Evolutionary conservation across 164 flowering plant species (phyloP).

Genomic region (Dillenia suffruticosa): DNA sequence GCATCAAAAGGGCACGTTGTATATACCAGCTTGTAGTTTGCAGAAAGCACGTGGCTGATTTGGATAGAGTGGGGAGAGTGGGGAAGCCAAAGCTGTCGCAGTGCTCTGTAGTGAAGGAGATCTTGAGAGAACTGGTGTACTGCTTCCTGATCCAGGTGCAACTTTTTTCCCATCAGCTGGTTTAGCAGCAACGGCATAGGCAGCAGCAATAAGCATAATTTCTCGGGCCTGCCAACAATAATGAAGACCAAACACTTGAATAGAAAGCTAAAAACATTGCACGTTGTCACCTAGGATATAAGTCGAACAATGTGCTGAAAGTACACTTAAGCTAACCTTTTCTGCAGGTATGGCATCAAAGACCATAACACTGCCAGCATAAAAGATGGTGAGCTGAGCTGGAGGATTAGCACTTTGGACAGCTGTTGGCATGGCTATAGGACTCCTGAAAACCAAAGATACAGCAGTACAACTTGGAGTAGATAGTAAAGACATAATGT

Average conservation of each 20-base stretch:
- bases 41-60: conserved; percentile 18
- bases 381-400: conserved; percentile 48
- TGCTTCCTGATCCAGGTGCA: neutral
- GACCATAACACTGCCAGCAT: conserved; percentile 37
- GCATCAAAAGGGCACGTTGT: neutral
- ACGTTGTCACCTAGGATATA: too few relatives aligned
- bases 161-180: conserved; percentile 7
- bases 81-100: conserved; percentile 27
- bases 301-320: neutral
- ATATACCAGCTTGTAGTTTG: conserved; percentile 42
- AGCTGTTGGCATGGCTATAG: too few relatives aligned
- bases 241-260: neutral
- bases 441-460: too few relatives aligned
- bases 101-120: conserved; percentile 44
- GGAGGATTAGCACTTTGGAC: conserved; percentile 3
- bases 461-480: too few relatives aligned
- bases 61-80: conserved; percentile 21
- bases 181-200: conserved; percentile 24
- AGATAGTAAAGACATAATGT: too few relatives aligned
- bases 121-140: conserved; percentile 34
- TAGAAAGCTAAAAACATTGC: neutral
- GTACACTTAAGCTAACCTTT: conserved; percentile 24
- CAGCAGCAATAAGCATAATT: conserved; percentile 44
- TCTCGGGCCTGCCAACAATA: conserved; percentile 25
- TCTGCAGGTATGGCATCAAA: conserved; percentile 40